Percentiles rank a stretch among this genome's conserved stretches.
Evolutionary conservation across 116 monocot species (phyloP).

Genomic region (Iris pallida): DNA sequence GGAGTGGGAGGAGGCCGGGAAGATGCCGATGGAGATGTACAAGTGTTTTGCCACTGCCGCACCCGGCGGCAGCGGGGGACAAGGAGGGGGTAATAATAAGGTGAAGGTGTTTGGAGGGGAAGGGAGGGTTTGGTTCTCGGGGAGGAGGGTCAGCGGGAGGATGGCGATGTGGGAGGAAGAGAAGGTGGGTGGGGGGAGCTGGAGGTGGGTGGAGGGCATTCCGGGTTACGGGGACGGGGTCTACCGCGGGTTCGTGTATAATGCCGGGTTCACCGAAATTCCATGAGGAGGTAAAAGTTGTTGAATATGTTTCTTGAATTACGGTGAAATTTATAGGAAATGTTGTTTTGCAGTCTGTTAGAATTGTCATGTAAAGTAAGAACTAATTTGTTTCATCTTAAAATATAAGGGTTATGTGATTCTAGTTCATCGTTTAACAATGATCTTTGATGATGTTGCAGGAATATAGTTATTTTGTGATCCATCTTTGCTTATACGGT

Average conservation of each 20-base stretch:
- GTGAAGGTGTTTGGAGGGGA: constrained; percentile 99
- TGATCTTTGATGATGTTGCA: too few relatives aligned
- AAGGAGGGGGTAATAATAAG: constrained; percentile 55
- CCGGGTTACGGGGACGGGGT: constrained; percentile 82
- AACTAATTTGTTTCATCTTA: too few relatives aligned
- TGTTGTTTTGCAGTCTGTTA: too few relatives aligned
- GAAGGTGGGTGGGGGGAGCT: constrained; percentile 36
- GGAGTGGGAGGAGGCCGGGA: constrained; percentile 94
- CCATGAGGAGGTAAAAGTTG: constrained; percentile 28
- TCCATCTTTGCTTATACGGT: too few relatives aligned
- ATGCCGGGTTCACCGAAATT: constrained; percentile 56
- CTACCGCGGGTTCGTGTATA: constrained; percentile 73
- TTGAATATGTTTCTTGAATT: too few relatives aligned
- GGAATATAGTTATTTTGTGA: too few relatives aligned
- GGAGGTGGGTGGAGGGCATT: constrained; percentile 86
- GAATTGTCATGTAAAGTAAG: too few relatives aligned
- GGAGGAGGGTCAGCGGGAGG: constrained; percentile 82
- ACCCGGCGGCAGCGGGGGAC: background rate
- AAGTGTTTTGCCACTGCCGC: constrained; percentile 53
- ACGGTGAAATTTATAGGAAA: too few relatives aligned
- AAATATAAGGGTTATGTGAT: too few relatives aligned
- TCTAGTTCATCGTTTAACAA: too few relatives aligned
- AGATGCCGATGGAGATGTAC: constrained; percentile 88
- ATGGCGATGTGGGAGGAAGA: constrained; percentile 95
- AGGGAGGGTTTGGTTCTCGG: constrained; percentile 95